These are phyloP conservation scores for Gilbertella persicaria DNA, from an alignment of 371 early-diverging fungal species.

Conservation along the genomic window DNA sequence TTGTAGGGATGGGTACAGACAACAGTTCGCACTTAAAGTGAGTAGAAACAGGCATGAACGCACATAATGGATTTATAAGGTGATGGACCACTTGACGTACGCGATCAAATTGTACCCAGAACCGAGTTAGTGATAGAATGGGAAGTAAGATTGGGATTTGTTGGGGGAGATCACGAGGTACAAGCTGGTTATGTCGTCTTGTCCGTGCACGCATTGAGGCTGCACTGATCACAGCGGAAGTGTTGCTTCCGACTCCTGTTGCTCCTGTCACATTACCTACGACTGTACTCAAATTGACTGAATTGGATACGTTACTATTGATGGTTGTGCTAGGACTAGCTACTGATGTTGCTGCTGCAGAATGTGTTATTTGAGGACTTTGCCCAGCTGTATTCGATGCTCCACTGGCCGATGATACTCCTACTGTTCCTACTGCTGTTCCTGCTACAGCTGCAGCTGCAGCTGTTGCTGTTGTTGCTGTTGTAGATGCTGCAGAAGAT, in stretches of 20 bases:
- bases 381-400: too few species aligned
- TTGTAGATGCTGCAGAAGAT: neutral
- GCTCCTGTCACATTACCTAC: neutral
- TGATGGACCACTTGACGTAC: constrained; percentile 39
- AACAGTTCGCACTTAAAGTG: constrained; percentile 33
- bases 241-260: neutral
- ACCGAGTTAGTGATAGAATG: constrained; percentile 37
- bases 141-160: constrained; percentile 37
- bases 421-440: too few species aligned
- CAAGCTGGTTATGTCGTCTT: neutral
- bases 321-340: too few species aligned
- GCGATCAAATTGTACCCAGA: constrained; percentile 48
- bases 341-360: too few species aligned
- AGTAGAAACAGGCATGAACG: constrained; percentile 30
- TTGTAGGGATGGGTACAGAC: neutral
- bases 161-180: constrained; percentile 16
- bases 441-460: neutral
- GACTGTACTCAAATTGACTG: neutral
- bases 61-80: constrained; percentile 31
- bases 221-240: neutral
- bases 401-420: too few species aligned
- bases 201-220: constrained; percentile 10
- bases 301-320: too few species aligned
- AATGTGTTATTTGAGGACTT: too few species aligned
- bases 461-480: neutral